A percentile compares a stretch with the other conserved stretches of the same genome.
Evolutionary conservation across 1,139 yeast genomes (phyloP).

Genomic region (Saccharomycopsis hybrid): DNA sequence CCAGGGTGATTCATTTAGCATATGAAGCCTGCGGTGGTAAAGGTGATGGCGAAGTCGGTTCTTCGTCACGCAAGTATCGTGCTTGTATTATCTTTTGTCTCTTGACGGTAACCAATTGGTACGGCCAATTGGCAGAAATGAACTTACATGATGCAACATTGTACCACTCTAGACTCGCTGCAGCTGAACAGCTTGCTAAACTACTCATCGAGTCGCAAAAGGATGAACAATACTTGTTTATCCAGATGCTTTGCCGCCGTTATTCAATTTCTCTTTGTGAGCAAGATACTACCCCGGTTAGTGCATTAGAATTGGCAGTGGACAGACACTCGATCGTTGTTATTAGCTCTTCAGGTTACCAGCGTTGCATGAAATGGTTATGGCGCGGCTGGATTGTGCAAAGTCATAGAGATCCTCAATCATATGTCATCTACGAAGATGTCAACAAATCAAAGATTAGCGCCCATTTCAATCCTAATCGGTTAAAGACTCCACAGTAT

Average conservation of each 20-base stretch:
- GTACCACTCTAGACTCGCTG: constrained; percentile 51
- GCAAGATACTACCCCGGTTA: constrained; percentile 53
- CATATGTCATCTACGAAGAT: constrained; percentile 58
- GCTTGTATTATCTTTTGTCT: constrained; percentile 65
- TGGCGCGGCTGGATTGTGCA: constrained; percentile 94
- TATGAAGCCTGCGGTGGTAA: constrained; percentile 78
- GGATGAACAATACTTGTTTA: constrained; percentile 58
- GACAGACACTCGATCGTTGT: constrained; percentile 77
- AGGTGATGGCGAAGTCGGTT: constrained; percentile 51
- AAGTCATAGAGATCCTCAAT: constrained; percentile 58
- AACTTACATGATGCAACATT: constrained; percentile 67
- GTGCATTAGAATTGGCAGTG: constrained; percentile 78
- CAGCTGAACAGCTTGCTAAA: constrained; percentile 71
- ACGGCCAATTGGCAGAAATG: constrained; percentile 48
- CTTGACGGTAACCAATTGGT: constrained; percentile 76
- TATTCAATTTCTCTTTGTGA: constrained; percentile 62
- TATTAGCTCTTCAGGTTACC: constrained; percentile 75
- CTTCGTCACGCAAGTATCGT: constrained; percentile 57
- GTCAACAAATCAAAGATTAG: constrained; percentile 48
- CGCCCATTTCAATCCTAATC: constrained; percentile 74
- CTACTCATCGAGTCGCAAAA: constrained; percentile 57
- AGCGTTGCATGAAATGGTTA: constrained; percentile 80
- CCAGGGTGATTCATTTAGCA: constrained; percentile 51
- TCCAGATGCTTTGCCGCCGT: constrained; percentile 73
- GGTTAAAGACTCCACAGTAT: constrained; percentile 79